phyloP scores from a whole-genome alignment of 2,329 filamentous ascomycete species.

The Geosmithia putterillii region DNA sequence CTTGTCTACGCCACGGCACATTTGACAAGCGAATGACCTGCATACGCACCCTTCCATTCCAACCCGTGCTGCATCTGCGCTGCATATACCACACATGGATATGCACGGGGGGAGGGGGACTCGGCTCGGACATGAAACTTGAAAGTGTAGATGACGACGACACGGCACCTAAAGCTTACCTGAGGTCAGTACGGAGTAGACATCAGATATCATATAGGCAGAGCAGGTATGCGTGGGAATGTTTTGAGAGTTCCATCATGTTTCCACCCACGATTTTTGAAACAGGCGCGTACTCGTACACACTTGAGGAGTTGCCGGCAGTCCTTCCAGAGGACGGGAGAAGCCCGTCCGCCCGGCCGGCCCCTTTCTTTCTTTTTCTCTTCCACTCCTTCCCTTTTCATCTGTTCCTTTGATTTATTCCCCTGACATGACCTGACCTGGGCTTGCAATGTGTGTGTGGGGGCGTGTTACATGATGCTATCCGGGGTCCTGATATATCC shows the following conservation, averaged over 20 bases:
- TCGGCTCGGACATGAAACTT: neutral
- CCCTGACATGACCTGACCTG: neutral
- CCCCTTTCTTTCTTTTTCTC: too few relatives aligned
- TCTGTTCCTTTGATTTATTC: too few relatives aligned
- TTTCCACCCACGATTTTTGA: neutral
- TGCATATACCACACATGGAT: neutral
- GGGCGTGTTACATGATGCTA: neutral
- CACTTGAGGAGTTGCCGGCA: neutral
- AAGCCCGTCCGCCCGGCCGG: neutral
- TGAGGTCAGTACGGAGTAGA: neutral
- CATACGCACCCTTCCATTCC: too few relatives aligned
- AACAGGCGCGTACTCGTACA: neutral
- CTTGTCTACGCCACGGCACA: too few relatives aligned
- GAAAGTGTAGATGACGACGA: neutral
- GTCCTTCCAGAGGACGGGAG: neutral
- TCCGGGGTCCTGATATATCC: neutral
- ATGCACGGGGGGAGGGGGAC: neutral
- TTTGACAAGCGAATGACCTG: too few relatives aligned
- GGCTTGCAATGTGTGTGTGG: too few relatives aligned
- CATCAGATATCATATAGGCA: neutral
- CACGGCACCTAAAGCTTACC: neutral
- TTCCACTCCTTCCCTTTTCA: neutral
- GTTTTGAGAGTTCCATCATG: neutral
- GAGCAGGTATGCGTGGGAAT: neutral
- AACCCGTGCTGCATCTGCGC: too few relatives aligned